Percentiles rank a stretch among this genome's conserved stretches.
These are phyloP conservation scores for Thraustotheca clavata DNA, from an alignment of 352 stramenopile species.

Conservation along the genomic window DNA sequence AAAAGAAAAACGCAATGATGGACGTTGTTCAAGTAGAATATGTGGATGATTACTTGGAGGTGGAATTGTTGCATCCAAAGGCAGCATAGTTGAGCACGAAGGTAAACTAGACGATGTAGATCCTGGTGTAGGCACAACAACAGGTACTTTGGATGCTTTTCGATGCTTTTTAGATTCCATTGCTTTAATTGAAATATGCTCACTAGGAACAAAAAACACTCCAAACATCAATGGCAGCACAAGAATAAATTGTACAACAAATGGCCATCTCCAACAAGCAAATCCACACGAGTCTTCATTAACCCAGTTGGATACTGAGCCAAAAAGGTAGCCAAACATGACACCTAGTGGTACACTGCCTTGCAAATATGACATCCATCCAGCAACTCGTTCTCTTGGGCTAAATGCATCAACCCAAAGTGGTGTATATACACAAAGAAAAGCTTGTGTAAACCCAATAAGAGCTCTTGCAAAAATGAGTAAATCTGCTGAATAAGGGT, in stretches of 20 bases:
- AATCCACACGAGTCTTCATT: conserved; percentile 45
- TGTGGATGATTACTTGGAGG: neutral
- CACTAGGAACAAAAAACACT: conserved; percentile 74
- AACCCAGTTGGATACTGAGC: conserved; percentile 74
- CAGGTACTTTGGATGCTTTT: neutral
- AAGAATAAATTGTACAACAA: conserved; percentile 71
- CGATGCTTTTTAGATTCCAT: neutral
- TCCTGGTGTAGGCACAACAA: neutral
- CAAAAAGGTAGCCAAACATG: conserved; percentile 80
- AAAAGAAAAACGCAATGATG: neutral
- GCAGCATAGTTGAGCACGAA: neutral
- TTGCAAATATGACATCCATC: conserved; percentile 82
- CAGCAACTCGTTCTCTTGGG: conserved; percentile 56
- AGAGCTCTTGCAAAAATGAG: conserved; percentile 59
- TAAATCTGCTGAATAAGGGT: conserved; percentile 51
- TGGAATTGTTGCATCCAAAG: neutral
- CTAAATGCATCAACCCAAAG: conserved; percentile 82
- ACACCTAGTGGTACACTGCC: conserved; percentile 74
- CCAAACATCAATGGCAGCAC: conserved; percentile 65
- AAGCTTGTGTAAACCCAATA: conserved; percentile 78
- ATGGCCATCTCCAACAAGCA: conserved; percentile 76
- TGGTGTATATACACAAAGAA: conserved; percentile 76
- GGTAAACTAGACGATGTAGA: neutral
- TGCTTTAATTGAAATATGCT: conserved; percentile 50
- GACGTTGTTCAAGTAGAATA: neutral